Conservation (phyloP, 2,329 filamentous ascomycete genomes). For the Talaromyces rugulosus region DNA sequence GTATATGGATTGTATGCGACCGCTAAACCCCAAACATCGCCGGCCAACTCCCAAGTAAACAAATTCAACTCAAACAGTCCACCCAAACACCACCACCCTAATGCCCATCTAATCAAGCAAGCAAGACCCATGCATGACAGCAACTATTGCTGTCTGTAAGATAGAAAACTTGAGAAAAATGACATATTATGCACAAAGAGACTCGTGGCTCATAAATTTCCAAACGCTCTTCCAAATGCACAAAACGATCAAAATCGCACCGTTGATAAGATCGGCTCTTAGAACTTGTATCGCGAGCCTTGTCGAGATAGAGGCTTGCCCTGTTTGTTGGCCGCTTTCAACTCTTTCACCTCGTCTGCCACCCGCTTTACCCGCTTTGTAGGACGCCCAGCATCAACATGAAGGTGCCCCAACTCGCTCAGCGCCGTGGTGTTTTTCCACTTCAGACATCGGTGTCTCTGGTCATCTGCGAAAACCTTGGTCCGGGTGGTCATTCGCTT, state of each 20-base stretch:
- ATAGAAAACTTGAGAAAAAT: not conserved
- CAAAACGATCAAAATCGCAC: not conserved
- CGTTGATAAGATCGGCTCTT: constrained; percentile 6
- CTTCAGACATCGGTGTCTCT: constrained; percentile 56
- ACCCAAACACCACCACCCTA: not conserved
- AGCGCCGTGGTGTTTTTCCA: constrained; percentile 64
- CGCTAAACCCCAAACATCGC: not conserved
- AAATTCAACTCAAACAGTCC: not conserved
- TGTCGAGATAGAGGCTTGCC: constrained; percentile 50
- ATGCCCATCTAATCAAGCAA: not conserved
- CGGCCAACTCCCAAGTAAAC: not conserved
- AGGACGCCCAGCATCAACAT: constrained; percentile 54
- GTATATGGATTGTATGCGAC: not conserved
- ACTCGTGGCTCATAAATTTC: not conserved
- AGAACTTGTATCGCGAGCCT: constrained; percentile 47
- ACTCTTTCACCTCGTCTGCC: constrained; percentile 35
- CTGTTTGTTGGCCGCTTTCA: constrained; percentile 42
- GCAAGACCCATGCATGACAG: not conserved
- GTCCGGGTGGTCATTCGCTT: constrained; percentile 60
- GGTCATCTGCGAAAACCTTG: constrained; percentile 55
- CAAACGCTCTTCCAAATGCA: not conserved
- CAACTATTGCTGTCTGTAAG: not conserved
- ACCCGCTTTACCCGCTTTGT: constrained; percentile 47
- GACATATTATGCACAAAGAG: not conserved
- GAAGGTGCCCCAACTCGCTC: constrained; percentile 55